Evolutionary conservation across 192 early-diverging fungal genomes (phyloP).

Genomic region (Coemansia sp.): DNA sequence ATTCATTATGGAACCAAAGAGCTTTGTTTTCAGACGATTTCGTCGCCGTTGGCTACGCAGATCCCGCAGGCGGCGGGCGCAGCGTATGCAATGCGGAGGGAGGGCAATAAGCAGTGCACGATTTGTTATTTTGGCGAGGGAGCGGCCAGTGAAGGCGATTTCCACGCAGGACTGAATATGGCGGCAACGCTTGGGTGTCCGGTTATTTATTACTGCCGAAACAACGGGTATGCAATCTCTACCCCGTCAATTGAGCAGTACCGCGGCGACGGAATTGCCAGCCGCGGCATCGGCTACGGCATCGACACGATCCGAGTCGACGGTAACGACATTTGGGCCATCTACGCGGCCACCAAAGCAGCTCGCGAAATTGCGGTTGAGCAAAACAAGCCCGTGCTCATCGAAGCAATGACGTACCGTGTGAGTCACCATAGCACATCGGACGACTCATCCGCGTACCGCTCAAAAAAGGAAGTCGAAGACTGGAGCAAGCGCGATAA

Average conservation of each 20-base stretch:
- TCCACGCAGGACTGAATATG: conserved; percentile 97
- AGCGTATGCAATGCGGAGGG: conserved; percentile 88
- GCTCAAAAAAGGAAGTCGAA: conserved; percentile 88
- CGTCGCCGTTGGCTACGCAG: conserved; percentile 94
- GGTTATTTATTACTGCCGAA: conserved; percentile 95
- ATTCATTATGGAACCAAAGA: conserved; percentile 89
- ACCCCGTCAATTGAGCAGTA: conserved; percentile 95
- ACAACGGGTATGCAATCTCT: conserved; percentile 98
- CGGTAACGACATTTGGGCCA: conserved; percentile 97
- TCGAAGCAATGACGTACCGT: conserved; percentile 98
- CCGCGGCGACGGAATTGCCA: conserved; percentile 95
- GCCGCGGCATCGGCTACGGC: conserved; percentile 92
- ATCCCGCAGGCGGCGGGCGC: conserved; percentile 96
- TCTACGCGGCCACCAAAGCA: conserved; percentile 87
- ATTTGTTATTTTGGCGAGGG: conserved; percentile 99
- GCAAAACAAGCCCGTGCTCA: conserved; percentile 82
- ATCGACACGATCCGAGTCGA: conserved; percentile 97
- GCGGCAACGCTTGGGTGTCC: conserved; percentile 89
- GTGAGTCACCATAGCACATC: conserved; percentile 97
- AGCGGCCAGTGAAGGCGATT: conserved; percentile 95
- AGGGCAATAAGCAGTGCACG: conserved; percentile 71
- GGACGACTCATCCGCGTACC: conserved; percentile 95
- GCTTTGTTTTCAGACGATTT: conserved; percentile 93
- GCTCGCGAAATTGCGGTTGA: conserved; percentile 81
- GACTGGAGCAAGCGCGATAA: conserved; percentile 84